Percentiles rank a stretch among this genome's conserved stretches.
phyloP scores from a whole-genome alignment of 805 yeast species.

The Huiozyma sinensis region DNA sequence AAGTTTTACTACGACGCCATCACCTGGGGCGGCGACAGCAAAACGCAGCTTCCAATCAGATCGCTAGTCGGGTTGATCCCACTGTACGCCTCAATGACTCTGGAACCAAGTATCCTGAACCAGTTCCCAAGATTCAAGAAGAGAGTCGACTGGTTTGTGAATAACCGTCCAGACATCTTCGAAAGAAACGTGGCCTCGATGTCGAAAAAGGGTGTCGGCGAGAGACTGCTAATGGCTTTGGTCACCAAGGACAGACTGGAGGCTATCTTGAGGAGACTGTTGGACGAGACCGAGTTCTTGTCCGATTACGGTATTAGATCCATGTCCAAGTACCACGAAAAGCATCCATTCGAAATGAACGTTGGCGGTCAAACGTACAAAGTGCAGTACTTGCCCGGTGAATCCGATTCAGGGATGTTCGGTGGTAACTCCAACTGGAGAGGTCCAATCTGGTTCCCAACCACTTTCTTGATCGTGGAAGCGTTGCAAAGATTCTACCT shows the following conservation, averaged over 20 bases:
- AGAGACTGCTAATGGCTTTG: constrained; percentile 65
- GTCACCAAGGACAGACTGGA: constrained; percentile 71
- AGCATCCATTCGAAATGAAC: constrained; percentile 75
- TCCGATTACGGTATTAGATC: constrained; percentile 84
- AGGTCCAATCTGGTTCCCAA: constrained; percentile 96
- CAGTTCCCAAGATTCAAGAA: constrained; percentile 75
- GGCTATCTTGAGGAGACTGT: constrained; percentile 66
- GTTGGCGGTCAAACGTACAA: constrained; percentile 66
- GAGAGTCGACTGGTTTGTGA: constrained; percentile 74
- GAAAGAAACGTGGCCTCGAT: constrained; percentile 84
- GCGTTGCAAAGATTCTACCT: constrained; percentile 78
- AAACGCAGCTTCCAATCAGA: constrained; percentile 69
- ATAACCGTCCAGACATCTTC: constrained; percentile 58
- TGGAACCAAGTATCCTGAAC: constrained; percentile 74
- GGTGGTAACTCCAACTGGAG: constrained; percentile 98
- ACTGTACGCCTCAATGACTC: constrained; percentile 74
- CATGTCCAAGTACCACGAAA: constrained; percentile 73
- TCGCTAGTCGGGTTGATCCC: constrained; percentile 90
- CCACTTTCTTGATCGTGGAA: constrained; percentile 76
- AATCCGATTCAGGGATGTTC: constrained; percentile 84
- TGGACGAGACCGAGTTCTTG: constrained; percentile 79
- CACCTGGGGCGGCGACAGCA: constrained; percentile 60
- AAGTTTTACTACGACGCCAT: constrained; percentile 87
- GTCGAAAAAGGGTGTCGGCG: constrained; percentile 71
- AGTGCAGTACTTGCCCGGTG: constrained; percentile 76